Evolutionary conservation across 2,329 filamentous ascomycete species (phyloP).

Genomic region (Cryphonectria radicalis): DNA sequence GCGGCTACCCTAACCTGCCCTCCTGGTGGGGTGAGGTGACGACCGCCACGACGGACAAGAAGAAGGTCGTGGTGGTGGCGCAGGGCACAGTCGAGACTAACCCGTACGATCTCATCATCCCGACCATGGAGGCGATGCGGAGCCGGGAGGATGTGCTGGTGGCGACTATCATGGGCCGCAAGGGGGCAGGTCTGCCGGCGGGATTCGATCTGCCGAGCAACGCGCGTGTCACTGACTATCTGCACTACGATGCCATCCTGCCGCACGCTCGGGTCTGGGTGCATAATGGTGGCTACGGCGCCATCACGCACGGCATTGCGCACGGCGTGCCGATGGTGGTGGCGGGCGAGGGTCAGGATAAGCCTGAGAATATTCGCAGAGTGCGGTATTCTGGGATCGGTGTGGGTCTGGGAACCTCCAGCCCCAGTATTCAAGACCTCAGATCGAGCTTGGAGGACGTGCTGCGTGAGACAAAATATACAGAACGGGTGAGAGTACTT

Average conservation of each 20-base stretch:
- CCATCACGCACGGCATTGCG: constrained; percentile 45
- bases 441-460: constrained; percentile 37
- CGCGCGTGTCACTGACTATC: constrained; percentile 42
- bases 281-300: constrained; percentile 48
- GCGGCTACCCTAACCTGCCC: constrained; percentile 32
- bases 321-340: constrained; percentile 47
- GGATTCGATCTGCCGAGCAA: constrained; percentile 36
- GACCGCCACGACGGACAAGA: constrained; percentile 22
- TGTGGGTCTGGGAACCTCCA: constrained; percentile 38
- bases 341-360: constrained; percentile 48
- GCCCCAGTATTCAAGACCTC: constrained; percentile 36
- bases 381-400: constrained; percentile 42
- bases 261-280: constrained; percentile 43
- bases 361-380: constrained; percentile 43
- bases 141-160: constrained; percentile 37
- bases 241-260: constrained; percentile 45
- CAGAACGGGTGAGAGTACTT: constrained; percentile 34
- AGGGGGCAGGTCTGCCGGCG: constrained; percentile 36
- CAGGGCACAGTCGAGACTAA: constrained; percentile 47
- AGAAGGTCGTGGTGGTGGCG: constrained; percentile 44
- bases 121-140: constrained; percentile 41
- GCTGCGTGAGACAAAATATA: constrained; percentile 33
- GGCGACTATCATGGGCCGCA: constrained; percentile 43
- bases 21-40: constrained; percentile 43
- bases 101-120: constrained; percentile 43